Evolutionary conservation across 192 early-diverging fungal species (phyloP), one percentile per base, ranked within the genome.

Genomic region (Rhizophagus clarus): DNA sequence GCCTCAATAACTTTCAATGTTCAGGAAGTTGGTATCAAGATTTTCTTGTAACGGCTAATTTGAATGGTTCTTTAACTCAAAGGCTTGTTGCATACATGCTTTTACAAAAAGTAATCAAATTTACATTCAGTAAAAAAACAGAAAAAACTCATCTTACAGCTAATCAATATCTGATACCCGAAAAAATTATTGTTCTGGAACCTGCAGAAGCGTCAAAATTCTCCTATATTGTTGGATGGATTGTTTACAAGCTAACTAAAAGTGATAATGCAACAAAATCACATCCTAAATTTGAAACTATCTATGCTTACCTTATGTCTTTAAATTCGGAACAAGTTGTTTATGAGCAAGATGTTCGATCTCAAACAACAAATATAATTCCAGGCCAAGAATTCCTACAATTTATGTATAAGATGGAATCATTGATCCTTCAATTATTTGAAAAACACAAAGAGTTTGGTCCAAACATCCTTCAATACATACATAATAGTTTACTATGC

Each of bases 51-150:
- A 26, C 63, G 26, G 26, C 63, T 28, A 26, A 66, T 26, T 66
- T 66, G 26, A 66, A 66, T 66, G 63, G 63, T 66, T 26, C 63
- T 66, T 28, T 26, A 11, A 66, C 63, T 9, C 22, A 66, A 64
- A 66, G 63, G 26, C 63, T 66, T 66, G 63, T 26, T 66, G n/a
- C 63, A 12, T 26, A 26, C 26, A 26, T 66, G 4, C 26, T 66
- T 66, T 11, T 26, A 5, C 22, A 7, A 66, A 26, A 66, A 12
- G 26, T 28, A 66, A 66, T 66, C 60, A 61, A 61, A 15, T n/a
- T 61, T 61, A 61, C 60, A 61, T 61, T 61, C 2, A 61, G 12
- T 34, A 34, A 61, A 1, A 61, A 61, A 22, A 61, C 60, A 14
- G n/a, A 61, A 61, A 15, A 61, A 61, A 61, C 15, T 22, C 12